phyloP scores from a whole-genome alignment of 768 basidiomycete species.

The Panus rudis region DNA sequence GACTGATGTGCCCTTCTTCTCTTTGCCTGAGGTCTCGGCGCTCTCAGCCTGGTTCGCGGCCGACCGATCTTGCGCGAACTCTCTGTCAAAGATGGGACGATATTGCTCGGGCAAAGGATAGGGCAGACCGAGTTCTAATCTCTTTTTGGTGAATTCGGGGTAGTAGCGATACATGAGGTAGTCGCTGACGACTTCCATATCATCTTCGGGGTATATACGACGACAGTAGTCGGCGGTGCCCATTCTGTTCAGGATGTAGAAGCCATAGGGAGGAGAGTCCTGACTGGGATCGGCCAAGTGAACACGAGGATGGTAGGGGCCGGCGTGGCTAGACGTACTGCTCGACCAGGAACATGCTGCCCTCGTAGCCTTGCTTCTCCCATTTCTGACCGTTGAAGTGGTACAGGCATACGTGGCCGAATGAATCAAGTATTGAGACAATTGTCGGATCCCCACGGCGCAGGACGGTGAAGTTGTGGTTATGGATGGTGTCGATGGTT shows the following conservation, averaged over 20 bases:
- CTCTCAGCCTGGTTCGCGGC: constrained; percentile 33
- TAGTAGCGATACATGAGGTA: constrained; percentile 72
- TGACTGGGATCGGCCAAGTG: constrained; percentile 37
- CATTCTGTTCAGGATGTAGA: constrained; percentile 78
- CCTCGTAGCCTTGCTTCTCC: constrained; percentile 80
- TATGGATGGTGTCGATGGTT: constrained; percentile 34
- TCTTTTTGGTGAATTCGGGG: constrained; percentile 51
- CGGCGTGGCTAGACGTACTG: constrained; percentile 41
- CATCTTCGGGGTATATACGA: constrained; percentile 73
- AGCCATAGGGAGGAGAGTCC: constrained; percentile 76
- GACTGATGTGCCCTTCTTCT: constrained; percentile 47
- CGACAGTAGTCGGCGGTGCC: constrained; percentile 75
- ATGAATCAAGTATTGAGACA: constrained; percentile 76
- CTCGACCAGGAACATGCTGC: constrained; percentile 87
- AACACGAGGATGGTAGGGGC: not conserved
- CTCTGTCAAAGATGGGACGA: constrained; percentile 17
- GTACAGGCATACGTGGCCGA: constrained; percentile 82
- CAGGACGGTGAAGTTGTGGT: constrained; percentile 75
- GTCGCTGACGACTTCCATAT: constrained; percentile 51
- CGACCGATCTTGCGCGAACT: constrained; percentile 27
- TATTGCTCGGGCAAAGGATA: constrained; percentile 14
- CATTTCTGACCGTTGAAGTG: constrained; percentile 68
- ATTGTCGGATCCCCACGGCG: constrained; percentile 76
- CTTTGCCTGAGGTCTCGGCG: constrained; percentile 32
- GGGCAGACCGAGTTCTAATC: constrained; percentile 24